Conservation (phyloP, 139 green algal species). For the Micractinium conductrix region DNA sequence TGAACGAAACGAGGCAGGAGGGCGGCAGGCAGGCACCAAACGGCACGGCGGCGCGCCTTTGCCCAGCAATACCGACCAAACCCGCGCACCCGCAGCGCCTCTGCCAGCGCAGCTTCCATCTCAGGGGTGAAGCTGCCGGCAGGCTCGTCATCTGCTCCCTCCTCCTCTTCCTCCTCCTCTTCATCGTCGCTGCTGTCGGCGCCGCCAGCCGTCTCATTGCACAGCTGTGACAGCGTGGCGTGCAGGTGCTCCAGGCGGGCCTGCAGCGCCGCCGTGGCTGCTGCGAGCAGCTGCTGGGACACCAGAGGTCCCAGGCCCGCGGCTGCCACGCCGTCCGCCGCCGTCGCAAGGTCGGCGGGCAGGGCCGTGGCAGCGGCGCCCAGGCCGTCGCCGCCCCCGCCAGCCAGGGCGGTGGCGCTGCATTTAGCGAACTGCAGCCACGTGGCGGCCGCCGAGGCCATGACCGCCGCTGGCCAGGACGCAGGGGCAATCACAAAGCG, state of each 20-base stretch:
- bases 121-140: not conserved
- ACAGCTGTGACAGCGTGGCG: not conserved
- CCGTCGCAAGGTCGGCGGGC: not conserved
- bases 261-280: not conserved
- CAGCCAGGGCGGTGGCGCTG: not conserved
- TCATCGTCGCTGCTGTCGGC: not conserved
- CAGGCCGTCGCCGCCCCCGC: not conserved
- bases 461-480: not conserved
- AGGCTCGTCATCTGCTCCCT: not conserved
- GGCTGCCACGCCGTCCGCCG: not conserved
- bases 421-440: slow-evolving; percentile 19
- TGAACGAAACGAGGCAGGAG: too few species aligned
- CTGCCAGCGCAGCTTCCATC: not conserved
- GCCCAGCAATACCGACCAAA: too few species aligned
- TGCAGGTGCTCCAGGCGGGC: not conserved
- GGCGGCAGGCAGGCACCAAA: too few species aligned
- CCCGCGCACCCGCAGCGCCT: not conserved
- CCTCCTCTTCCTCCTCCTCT: not conserved
- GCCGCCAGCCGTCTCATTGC: not conserved
- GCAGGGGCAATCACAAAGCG: not conserved
- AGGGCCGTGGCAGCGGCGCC: not conserved
- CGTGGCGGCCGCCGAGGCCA: not conserved
- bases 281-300: slow-evolving; percentile 1
- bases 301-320: not conserved
- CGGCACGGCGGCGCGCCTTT: too few species aligned